Percentiles rank a stretch among this genome's conserved stretches.
These are phyloP conservation scores for Breynia disticha DNA, from an alignment of 441 rosid genomes.

Conservation along the genomic window DNA sequence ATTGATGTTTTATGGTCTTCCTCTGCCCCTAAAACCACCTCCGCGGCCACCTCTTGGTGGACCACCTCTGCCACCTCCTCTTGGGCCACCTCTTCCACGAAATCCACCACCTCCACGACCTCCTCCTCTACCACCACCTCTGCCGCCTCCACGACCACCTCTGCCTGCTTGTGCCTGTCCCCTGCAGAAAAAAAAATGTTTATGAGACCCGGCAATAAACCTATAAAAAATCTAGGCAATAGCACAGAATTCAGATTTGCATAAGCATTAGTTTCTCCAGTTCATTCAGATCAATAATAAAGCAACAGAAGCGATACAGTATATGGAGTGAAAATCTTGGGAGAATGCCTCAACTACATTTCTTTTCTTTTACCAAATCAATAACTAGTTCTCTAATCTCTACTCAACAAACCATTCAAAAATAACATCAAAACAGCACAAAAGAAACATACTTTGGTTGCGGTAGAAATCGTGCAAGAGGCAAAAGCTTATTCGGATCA, in stretches of 20 bases:
- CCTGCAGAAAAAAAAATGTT: slow-evolving; percentile 26
- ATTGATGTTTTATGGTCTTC: slow-evolving; percentile 37
- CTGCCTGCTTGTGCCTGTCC: slow-evolving; percentile 28
- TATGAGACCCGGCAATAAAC: background rate
- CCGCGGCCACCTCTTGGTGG: slow-evolving; percentile 56
- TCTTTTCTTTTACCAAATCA: too few species aligned
- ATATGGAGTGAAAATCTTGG: too few species aligned
- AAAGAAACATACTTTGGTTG: slow-evolving; percentile 81
- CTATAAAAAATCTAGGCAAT: background rate
- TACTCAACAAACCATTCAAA: background rate
- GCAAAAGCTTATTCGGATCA: slow-evolving; percentile 73
- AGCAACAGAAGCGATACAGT: too few species aligned
- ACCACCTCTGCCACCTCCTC: slow-evolving; percentile 65
- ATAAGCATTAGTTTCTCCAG: too few species aligned
- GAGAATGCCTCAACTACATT: too few species aligned
- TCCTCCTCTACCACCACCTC: slow-evolving; percentile 44
- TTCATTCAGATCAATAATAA: too few species aligned
- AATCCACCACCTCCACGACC: slow-evolving; percentile 34
- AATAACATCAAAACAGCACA: background rate
- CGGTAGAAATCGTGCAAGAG: slow-evolving; percentile 70
- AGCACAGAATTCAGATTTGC: background rate
- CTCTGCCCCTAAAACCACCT: slow-evolving; percentile 79
- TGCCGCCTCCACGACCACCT: slow-evolving; percentile 16
- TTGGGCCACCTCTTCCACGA: slow-evolving; percentile 64
- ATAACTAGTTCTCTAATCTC: background rate